Base-by-base conservation (phyloP, 2,329 filamentous ascomycete species). In the Aspergillus japonicus region DNA sequence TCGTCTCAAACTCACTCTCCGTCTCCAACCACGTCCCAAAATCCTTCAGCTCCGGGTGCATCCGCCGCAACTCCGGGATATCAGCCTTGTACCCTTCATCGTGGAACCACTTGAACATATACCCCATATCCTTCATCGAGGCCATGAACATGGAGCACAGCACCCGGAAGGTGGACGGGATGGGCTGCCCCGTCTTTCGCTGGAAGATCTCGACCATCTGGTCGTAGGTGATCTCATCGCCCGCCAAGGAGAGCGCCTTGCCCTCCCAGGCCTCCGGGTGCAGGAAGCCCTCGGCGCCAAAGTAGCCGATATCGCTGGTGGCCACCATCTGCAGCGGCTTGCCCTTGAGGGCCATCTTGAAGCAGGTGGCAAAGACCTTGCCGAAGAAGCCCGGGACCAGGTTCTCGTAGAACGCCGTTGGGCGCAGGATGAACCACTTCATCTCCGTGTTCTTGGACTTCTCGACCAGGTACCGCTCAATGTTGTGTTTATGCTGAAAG, bases 401-500 rank as follows among this genome's bases (percentile, higher is more conserved):
- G 73, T 83, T 83, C 7, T 89, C 86, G 77, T 87, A 84, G 73
- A 89, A 89, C 1, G 82, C 84, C 0, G 83, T 82, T 0, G 87
- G 87, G 3, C 86, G 81, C 2, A 89, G 74, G 44, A 89, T 83
- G 0, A 85, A 87, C 82, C 84, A 89, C 6, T 73, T 74, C 84
- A 87, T 86, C 0, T 67, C 71, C 1, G 76, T 75, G 1, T 75
- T 75, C 4, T 73, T 72, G 33, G 60, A 47, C 10, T 29, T 50
- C 26, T 81, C 75, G 31, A 82, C 74, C n/a, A 90, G 79, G 63
- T 89, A 78, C 55, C 82, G 74, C 73, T 90, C 88, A 66, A 89
- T 86, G 11, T 81, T 71, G 65, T 85, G 80, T 70, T 90, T 90
- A 65, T 73, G 79, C 59, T 80, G 79, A 70, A 90, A 90, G 71